phyloP scores from a whole-genome alignment of 2,329 filamentous ascomycete genomes.

The Aspergillus latus region DNA sequence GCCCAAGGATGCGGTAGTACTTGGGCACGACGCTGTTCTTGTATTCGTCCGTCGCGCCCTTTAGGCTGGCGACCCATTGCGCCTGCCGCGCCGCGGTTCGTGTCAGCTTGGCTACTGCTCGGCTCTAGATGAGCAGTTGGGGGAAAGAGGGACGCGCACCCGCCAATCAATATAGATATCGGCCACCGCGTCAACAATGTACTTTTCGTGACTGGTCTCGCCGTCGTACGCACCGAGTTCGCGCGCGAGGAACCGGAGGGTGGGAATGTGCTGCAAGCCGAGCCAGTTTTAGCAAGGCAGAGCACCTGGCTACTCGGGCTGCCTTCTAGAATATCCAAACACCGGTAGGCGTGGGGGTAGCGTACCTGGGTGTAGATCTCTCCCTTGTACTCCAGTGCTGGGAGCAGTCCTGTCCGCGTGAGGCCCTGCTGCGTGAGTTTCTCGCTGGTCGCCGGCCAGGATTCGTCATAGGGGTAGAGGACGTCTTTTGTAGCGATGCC shows the following conservation, averaged over 20 bases:
- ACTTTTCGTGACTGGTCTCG: background rate
- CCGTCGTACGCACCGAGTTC: constrained; percentile 3
- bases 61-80: constrained; percentile 1
- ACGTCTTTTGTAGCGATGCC: background rate
- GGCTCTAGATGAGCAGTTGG: background rate
- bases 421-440: background rate
- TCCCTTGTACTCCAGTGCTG: background rate
- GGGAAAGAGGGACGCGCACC: background rate
- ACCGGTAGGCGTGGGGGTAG: too few species aligned
- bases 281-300: too few species aligned
- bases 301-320: too few species aligned
- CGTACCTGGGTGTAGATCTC: background rate
- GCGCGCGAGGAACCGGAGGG: background rate
- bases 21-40: background rate
- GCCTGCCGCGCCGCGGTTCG: background rate
- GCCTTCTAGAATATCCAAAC: too few species aligned
- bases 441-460: background rate
- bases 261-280: constrained; percentile 1
- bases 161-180: constrained; percentile 8
- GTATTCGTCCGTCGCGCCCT: background rate
- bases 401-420: background rate
- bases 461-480: background rate
- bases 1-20: background rate
- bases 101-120: too few species aligned
- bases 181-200: constrained; percentile 1